phyloP scores from a whole-genome alignment of 345 rosid species.

The Camelina laxa region DNA sequence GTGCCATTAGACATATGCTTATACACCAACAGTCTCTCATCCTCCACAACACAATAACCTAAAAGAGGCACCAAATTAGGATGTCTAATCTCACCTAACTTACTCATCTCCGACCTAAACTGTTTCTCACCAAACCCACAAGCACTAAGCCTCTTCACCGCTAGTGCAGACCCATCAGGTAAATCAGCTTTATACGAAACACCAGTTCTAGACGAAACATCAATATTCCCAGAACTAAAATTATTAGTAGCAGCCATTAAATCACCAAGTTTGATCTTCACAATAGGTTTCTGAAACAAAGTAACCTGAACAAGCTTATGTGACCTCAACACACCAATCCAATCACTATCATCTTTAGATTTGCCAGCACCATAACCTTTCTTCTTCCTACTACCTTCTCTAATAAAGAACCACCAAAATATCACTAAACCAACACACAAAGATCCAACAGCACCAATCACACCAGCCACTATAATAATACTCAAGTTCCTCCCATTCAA shows the following conservation, averaged over 20 bases:
- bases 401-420: conserved; percentile 65
- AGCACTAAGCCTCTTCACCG: conserved; percentile 57
- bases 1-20: conserved; percentile 65
- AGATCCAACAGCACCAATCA: conserved; percentile 57
- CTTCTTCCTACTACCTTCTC: conserved; percentile 49
- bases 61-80: conserved; percentile 73
- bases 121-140: conserved; percentile 62
- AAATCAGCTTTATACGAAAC: conserved; percentile 59
- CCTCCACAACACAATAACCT: conserved; percentile 64
- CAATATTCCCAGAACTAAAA: conserved; percentile 51
- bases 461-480: conserved; percentile 58
- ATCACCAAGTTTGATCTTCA: conserved; percentile 62
- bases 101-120: conserved; percentile 66
- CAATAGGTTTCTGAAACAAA: conserved; percentile 67
- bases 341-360: conserved; percentile 54
- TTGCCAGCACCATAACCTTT: conserved; percentile 53
- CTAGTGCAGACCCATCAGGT: conserved; percentile 65
- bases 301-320: conserved; percentile 73
- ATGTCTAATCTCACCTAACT: conserved; percentile 67
- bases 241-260: conserved; percentile 54
- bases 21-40: conserved; percentile 62
- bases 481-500: conserved; percentile 53
- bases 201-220: conserved; percentile 58
- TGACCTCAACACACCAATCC: conserved; percentile 59
- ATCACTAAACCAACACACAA: conserved; percentile 51